Percentiles rank a stretch among this genome's conserved stretches.
Conservation (phyloP, 495 filamentous ascomycete genomes). For the Ascodesmis nigricans region DNA sequence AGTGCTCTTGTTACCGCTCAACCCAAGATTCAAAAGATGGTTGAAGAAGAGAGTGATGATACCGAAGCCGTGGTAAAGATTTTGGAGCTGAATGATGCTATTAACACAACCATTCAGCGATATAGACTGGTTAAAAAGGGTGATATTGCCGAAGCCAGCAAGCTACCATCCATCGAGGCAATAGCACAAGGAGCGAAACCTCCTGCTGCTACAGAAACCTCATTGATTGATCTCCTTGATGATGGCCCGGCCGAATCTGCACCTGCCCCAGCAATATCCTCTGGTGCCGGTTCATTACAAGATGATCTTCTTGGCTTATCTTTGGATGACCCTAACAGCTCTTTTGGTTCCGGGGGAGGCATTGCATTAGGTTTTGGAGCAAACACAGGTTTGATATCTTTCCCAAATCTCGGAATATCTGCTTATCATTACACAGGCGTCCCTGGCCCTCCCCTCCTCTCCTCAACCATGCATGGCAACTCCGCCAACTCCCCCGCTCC, state of each 20-base stretch:
- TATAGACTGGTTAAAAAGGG: conserved; percentile 90
- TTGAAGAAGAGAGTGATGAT: conserved; percentile 94
- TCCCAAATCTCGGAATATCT: background rate
- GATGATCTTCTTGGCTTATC: conserved; percentile 52
- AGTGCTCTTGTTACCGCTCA: conserved; percentile 79
- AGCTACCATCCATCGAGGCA: conserved; percentile 14
- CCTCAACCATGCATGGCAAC: conserved; percentile 37
- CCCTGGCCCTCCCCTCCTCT: conserved; percentile 41
- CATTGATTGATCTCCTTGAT: conserved; percentile 76
- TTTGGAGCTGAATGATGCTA: conserved; percentile 93
- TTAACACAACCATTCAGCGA: conserved; percentile 84
- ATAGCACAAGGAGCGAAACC: conserved; percentile 18
- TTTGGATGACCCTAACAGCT: conserved; percentile 31
- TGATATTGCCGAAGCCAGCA: conserved; percentile 60
- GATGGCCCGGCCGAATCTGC: conserved; percentile 26
- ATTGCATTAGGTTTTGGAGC: conserved; percentile 68
- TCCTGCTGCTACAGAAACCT: conserved; percentile 56
- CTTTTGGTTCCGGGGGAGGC: conserved; percentile 50
- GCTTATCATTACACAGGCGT: conserved; percentile 26
- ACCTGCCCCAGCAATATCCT: conserved; percentile 22
- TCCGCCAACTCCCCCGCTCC: conserved; percentile 29
- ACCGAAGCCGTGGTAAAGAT: conserved; percentile 87
- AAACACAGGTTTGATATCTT: conserved; percentile 33
- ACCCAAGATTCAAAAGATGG: conserved; percentile 98
- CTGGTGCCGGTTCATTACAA: conserved; percentile 28